Evolutionary conservation across 2,329 filamentous ascomycete species (phyloP), one percentile per base, ranked within the genome.

Genomic region (Aurifilum marmelostoma): DNA sequence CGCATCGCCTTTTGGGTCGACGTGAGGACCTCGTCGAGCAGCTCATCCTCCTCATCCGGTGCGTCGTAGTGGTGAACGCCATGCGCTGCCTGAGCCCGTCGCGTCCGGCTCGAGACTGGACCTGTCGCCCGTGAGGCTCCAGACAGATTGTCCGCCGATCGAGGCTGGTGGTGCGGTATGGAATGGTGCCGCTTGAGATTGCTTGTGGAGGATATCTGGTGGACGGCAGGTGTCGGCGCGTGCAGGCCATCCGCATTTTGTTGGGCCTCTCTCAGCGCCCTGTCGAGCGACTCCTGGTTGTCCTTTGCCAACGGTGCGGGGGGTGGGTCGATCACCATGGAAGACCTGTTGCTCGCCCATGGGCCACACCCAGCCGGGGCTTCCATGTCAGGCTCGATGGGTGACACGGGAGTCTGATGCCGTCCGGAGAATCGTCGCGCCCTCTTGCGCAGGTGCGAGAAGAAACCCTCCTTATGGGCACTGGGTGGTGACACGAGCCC

Each of bases 31-130:
- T 99, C 96, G 74, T 97, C 94, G 12, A 98, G 85, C 12, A 99
- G 86, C 80, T 99, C 96, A 70, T 99, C 96, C 77, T 98, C 95
- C 79, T 99, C 96, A 75, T 97, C 94, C 1, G 96, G 93, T 0
- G 94, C 94, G 76, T 99, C 96, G 77, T 98, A 97, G 71, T 93
- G 91, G 75, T 92, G 91, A 63, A 92, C 89, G 5, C 92, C 91
- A 71, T 93, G 91, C 5, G 85, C 83, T 18, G 92, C 90, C 77
- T 97, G 87, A 16, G 92, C 91, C 70, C 93, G 87, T 69, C 95
- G 86, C 18, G 94, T 96, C 71, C 94, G 87, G 78, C 91, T 93
- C 0, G 92, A 94, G 65, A 93, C 86, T 0, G 93, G 91, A 0
- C 87, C 80, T 16, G 79, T 76, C 60, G 78, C 80, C 18, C 88